phyloP scores from a whole-genome alignment of 106 monocot genomes.

The Dendrobium huoshanense region DNA sequence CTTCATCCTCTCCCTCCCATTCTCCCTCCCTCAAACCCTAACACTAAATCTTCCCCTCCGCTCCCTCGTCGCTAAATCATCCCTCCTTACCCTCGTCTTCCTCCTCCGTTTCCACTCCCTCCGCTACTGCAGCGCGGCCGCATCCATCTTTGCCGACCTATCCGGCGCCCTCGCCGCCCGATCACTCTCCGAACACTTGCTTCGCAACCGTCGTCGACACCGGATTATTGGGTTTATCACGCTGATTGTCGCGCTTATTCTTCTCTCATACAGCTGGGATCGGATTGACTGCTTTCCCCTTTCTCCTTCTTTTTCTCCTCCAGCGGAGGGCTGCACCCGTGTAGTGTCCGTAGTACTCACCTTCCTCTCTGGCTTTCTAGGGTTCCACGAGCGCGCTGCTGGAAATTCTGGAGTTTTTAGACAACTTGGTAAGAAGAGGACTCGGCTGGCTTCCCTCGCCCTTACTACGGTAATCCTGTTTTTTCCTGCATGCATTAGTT shows the following conservation, averaged over 20 bases:
- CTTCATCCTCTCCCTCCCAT: constrained; percentile 7
- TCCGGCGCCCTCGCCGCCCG: constrained; percentile 27
- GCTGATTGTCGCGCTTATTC: constrained; percentile 22
- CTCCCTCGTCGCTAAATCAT: constrained; percentile 23
- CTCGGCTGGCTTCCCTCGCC: constrained; percentile 39
- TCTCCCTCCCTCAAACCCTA: constrained; percentile 7
- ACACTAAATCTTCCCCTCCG: constrained; percentile 19
- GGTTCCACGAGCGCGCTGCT: constrained; percentile 39
- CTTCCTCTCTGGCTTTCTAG: constrained; percentile 62
- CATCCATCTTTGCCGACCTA: constrained; percentile 14
- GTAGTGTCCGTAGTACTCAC: constrained; percentile 45
- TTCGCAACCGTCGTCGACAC: constrained; percentile 28
- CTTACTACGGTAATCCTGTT: constrained; percentile 54
- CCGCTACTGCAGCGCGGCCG: constrained; percentile 12
- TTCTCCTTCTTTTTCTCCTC: background rate
- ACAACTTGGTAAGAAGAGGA: constrained; percentile 40
- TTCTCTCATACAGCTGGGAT: constrained; percentile 43
- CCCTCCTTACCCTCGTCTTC: constrained; percentile 10
- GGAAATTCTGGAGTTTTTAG: constrained; percentile 33
- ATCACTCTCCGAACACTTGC: constrained; percentile 28
- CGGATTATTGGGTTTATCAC: constrained; percentile 27
- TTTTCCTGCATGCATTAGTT: constrained; percentile 41
- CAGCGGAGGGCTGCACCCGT: constrained; percentile 32
- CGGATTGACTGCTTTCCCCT: constrained; percentile 25
- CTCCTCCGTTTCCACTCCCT: constrained; percentile 13